These are phyloP conservation scores for Cystobasidium onofrii DNA, from an alignment of 768 basidiomycete genomes.

Conservation along the genomic window DNA sequence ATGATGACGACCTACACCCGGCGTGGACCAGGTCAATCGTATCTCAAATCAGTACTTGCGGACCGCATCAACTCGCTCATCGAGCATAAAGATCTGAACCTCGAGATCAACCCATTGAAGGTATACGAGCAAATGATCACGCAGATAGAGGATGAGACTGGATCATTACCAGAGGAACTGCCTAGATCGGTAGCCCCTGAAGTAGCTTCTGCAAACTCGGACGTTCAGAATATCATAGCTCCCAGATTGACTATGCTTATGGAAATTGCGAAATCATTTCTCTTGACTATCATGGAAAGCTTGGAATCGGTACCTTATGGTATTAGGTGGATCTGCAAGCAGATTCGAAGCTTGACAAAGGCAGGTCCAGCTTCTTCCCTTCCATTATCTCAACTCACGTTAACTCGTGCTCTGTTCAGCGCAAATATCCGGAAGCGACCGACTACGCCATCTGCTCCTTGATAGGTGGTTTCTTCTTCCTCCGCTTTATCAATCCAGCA, in stretches of 20 bases:
- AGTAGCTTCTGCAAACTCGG: constrained; percentile 81
- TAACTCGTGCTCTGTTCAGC: constrained; percentile 50
- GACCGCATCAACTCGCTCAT: constrained; percentile 98
- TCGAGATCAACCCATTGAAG: constrained; percentile 98
- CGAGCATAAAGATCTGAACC: constrained; percentile 97
- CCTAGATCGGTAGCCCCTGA: constrained; percentile 91
- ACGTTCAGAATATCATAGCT: constrained; percentile 96
- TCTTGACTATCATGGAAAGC: constrained; percentile 94
- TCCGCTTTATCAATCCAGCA: constrained; percentile 98
- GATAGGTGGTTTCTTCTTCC: constrained; percentile 99
- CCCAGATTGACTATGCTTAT: constrained; percentile 97
- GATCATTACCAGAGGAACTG: constrained; percentile 77
- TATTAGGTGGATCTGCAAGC: constrained; percentile 99
- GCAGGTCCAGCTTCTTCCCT: constrained; percentile 49
- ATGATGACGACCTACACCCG: constrained; percentile 99
- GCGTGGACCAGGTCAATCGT: constrained; percentile 94
- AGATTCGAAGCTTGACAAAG: constrained; percentile 90
- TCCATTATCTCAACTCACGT: background rate
- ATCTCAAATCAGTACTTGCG: constrained; percentile 91
- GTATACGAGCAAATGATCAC: constrained; percentile 99
- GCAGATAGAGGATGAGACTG: constrained; percentile 96
- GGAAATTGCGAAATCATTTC: constrained; percentile 98
- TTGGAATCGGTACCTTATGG: constrained; percentile 98
- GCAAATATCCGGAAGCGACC: constrained; percentile 97
- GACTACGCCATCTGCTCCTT: constrained; percentile 97